Percentiles rank a stretch among this genome's conserved stretches.
phyloP scores from a whole-genome alignment of 164 flowering plant species.

The Sedum album region DNA sequence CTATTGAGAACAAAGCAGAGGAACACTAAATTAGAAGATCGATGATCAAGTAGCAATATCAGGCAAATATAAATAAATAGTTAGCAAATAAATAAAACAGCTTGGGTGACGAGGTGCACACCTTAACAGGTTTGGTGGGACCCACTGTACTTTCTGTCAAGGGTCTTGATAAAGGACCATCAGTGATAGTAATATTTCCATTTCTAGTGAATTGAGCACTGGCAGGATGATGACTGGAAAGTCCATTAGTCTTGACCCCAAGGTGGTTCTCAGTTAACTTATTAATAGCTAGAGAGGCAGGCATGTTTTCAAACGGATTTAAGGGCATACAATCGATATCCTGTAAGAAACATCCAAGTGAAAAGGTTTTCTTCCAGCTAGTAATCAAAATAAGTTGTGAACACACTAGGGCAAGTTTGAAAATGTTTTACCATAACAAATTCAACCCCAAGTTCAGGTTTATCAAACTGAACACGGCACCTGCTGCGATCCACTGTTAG shows the following conservation, averaged over 20 bases:
- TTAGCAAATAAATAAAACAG: background rate
- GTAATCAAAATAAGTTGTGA: background rate
- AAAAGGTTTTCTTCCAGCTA: background rate
- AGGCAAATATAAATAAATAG: background rate
- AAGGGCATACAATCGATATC: slow-evolving; percentile 46
- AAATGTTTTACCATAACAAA: slow-evolving; percentile 60
- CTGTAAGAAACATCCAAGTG: slow-evolving; percentile 13
- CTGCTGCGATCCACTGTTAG: slow-evolving; percentile 72
- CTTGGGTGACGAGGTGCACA: background rate
- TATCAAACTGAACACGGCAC: slow-evolving; percentile 85
- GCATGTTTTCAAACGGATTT: slow-evolving; percentile 35
- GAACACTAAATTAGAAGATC: too few relatives aligned
- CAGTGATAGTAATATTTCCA: background rate
- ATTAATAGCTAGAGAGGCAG: slow-evolving; percentile 36
- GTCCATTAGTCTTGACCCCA: slow-evolving; percentile 28
- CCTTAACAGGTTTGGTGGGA: background rate
- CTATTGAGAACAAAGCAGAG: too few relatives aligned
- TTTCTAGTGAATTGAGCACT: background rate
- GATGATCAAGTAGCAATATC: background rate
- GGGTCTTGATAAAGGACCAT: background rate
- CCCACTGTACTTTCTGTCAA: background rate
- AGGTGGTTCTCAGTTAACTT: slow-evolving; percentile 32
- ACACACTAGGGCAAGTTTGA: background rate
- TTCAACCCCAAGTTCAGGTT: slow-evolving; percentile 77
- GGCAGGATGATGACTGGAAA: slow-evolving; percentile 5